These are phyloP conservation scores for Cymbomonas tetramitiformis DNA, from an alignment of 139 green algal species.

Conservation along the genomic window DNA sequence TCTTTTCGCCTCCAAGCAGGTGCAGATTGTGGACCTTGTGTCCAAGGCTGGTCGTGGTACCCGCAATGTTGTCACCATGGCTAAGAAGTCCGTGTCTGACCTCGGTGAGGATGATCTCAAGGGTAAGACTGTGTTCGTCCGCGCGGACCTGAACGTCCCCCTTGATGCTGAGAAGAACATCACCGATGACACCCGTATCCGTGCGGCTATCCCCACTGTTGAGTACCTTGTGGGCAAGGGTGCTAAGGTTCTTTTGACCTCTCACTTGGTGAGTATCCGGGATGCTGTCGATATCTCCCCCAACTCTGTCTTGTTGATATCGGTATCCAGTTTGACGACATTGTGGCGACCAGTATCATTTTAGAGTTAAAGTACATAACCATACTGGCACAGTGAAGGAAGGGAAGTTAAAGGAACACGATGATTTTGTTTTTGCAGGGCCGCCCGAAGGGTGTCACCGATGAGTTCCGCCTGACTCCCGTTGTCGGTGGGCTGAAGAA, in stretches of 20 bases:
- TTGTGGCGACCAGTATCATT: too few species aligned
- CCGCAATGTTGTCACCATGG: too few species aligned
- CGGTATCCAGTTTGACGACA: too few species aligned
- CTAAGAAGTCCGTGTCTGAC: conserved; percentile 80
- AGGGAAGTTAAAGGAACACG: too few species aligned
- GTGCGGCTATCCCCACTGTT: conserved; percentile 86
- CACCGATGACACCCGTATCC: conserved; percentile 94
- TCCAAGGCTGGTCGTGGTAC: too few species aligned
- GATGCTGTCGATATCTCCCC: not conserved
- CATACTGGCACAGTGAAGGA: too few species aligned
- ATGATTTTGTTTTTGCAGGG: too few species aligned
- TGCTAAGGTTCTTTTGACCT: conserved; percentile 90
- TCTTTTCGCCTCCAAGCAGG: too few species aligned
- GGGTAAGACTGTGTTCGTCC: conserved; percentile 74
- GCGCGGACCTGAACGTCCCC: conserved; percentile 93
- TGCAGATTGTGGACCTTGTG: too few species aligned
- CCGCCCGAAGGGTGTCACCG: conserved; percentile 88
- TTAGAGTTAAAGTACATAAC: too few species aligned
- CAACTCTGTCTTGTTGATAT: not conserved
- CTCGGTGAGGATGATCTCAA: conserved; percentile 81
- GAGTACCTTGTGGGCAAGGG: conserved; percentile 80
- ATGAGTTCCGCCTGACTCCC: conserved; percentile 81
- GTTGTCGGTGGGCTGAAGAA: conserved; percentile 65
- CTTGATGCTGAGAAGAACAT: conserved; percentile 82
- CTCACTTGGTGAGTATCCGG: conserved; percentile 64